Conservation (phyloP, 306 rosid genomes). For the Acmispon strigosus region DNA sequence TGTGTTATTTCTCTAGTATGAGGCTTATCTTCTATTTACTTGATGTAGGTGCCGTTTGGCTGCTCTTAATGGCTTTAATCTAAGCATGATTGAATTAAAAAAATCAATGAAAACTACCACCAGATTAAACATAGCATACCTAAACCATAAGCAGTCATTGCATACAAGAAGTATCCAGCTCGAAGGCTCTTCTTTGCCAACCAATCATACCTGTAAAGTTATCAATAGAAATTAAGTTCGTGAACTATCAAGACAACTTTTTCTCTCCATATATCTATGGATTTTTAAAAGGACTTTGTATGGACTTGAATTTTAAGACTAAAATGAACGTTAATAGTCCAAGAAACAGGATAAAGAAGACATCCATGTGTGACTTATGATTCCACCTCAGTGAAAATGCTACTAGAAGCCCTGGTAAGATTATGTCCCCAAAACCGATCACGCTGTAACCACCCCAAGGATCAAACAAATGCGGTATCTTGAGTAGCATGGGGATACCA, state of each 20-base stretch:
- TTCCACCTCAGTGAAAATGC: conserved; percentile 86
- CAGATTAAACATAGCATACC: conserved; percentile 45
- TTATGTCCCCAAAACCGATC: conserved; percentile 95
- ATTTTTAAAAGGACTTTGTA: neutral
- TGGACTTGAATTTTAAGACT: neutral
- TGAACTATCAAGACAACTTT: neutral
- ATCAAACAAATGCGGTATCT: conserved; percentile 94
- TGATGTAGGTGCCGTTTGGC: no score
- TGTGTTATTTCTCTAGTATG: no score
- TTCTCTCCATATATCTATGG: neutral
- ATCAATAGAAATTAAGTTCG: conserved; percentile 21
- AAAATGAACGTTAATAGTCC: neutral
- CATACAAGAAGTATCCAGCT: conserved; percentile 85
- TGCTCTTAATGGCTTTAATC: no score
- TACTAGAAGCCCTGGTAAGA: conserved; percentile 88
- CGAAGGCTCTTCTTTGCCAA: conserved; percentile 66
- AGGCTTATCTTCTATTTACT: no score
- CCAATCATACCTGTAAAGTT: conserved; percentile 77
- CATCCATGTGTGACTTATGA: neutral
- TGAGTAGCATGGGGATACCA: conserved; percentile 95
- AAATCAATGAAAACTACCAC: neutral
- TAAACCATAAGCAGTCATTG: conserved; percentile 93
- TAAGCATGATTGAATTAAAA: no score
- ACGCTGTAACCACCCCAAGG: conserved; percentile 99
- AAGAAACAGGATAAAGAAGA: neutral